Evolutionary conservation across 2,329 filamentous ascomycete genomes (phyloP).

Genomic region (Botrytis byssoidea): DNA sequence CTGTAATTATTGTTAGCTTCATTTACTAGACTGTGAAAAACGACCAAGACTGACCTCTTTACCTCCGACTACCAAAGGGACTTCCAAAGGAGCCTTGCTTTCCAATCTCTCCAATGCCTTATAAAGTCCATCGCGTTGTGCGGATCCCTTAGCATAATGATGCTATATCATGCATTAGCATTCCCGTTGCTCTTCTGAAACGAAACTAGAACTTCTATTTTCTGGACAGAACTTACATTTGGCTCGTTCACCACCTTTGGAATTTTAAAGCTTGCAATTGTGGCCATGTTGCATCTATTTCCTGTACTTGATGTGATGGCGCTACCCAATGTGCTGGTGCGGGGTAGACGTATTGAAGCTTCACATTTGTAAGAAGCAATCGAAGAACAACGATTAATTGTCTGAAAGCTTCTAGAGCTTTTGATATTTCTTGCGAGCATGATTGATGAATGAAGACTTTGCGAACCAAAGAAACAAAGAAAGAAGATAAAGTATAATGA

Average conservation of each 20-base stretch:
- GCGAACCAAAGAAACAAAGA: constrained; percentile 10
- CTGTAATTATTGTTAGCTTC: constrained; percentile 41
- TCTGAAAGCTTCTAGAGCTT: constrained; percentile 30
- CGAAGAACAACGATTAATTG: constrained; percentile 27
- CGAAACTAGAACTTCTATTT: neutral
- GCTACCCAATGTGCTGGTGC: constrained; percentile 21
- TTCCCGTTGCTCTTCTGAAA: neutral
- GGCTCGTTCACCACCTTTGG: constrained; percentile 88
- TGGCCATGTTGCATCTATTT: constrained; percentile 31
- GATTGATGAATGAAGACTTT: neutral
- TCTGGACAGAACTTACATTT: constrained; percentile 64
- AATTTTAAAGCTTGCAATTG: constrained; percentile 78
- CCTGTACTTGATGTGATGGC: neutral
- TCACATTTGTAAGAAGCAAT: constrained; percentile 24
- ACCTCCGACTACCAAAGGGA: constrained; percentile 81
- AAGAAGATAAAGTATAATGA: neutral
- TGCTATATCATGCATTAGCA: constrained; percentile 55
- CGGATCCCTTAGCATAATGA: constrained; percentile 81
- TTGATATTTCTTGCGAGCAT: constrained; percentile 26
- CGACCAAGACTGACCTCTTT: constrained; percentile 61
- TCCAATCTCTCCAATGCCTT: constrained; percentile 70
- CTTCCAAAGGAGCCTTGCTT: constrained; percentile 67
- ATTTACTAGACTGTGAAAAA: neutral
- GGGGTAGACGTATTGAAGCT: constrained; percentile 29
- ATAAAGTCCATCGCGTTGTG: constrained; percentile 72